Conservation (phyloP, 768 basidiomycete genomes). For the Sarcodon aspratus region DNA sequence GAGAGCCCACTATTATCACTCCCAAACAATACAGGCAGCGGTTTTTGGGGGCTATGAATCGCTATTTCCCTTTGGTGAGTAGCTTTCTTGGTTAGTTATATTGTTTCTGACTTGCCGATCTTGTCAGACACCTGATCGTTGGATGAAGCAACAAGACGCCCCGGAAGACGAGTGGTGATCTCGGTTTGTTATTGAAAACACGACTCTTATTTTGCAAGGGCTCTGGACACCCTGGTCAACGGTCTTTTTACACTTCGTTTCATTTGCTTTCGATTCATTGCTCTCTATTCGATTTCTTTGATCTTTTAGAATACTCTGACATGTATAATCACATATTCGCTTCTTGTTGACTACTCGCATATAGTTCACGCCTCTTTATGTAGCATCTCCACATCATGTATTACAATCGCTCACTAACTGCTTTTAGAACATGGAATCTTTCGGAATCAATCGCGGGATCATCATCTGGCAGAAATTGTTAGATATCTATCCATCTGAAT, state of each 20-base stretch:
- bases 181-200: neutral
- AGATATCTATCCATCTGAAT: no score
- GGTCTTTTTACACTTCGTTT: neutral
- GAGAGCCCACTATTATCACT: conserved; percentile 94
- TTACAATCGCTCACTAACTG: no score
- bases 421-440: no score
- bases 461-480: no score
- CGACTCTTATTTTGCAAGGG: neutral
- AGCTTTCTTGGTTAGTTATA: neutral
- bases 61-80: conserved; percentile 77
- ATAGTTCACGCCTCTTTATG: no score
- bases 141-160: conserved; percentile 79
- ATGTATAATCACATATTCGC: no score
- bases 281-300: no score
- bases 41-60: conserved; percentile 81
- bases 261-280: neutral
- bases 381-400: no score
- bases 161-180: conserved; percentile 52
- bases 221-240: neutral
- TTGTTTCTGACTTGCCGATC: conserved; percentile 3
- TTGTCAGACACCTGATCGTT: conserved; percentile 70
- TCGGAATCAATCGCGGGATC: no score
- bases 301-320: no score
- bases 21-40: conserved; percentile 90
- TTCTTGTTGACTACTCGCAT: no score